Percentiles rank a stretch among this genome's conserved stretches.
Evolutionary conservation across 805 yeast genomes (phyloP).

Genomic region (Yamadazyma paraphyllophila): DNA sequence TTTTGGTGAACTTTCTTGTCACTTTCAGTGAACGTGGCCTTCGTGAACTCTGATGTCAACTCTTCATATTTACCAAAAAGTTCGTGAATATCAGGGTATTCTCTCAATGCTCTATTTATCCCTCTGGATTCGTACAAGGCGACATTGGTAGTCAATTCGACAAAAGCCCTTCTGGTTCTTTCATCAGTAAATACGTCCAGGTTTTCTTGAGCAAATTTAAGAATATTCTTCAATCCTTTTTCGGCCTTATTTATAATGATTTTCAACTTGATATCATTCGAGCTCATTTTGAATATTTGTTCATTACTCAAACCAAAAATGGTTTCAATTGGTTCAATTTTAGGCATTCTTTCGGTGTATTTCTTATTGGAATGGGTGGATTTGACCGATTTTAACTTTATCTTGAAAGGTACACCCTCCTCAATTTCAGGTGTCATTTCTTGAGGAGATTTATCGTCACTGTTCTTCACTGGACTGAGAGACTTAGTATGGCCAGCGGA

Average conservation of each 20-base stretch:
- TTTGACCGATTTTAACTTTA: constrained; percentile 25
- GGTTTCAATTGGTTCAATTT: constrained; percentile 31
- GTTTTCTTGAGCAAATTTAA: constrained; percentile 6
- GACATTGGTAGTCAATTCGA: constrained; percentile 30
- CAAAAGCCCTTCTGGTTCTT: constrained; percentile 19
- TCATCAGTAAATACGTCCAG: constrained; percentile 8
- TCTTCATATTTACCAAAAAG: constrained; percentile 29
- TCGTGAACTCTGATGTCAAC: constrained; percentile 30
- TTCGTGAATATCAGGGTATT: constrained; percentile 25
- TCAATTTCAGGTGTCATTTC: neutral
- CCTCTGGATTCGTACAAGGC: constrained; percentile 38
- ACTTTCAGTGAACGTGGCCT: constrained; percentile 35
- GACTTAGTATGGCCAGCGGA: too few species aligned
- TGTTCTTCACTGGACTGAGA: too few species aligned
- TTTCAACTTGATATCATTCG: constrained; percentile 38
- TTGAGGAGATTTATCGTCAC: neutral
- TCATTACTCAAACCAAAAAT: constrained; percentile 36
- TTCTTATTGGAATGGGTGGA: constrained; percentile 20
- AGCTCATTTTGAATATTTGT: constrained; percentile 30
- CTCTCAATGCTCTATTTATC: constrained; percentile 24
- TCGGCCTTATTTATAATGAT: constrained; percentile 31
- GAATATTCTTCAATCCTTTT: constrained; percentile 7
- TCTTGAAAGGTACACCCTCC: constrained; percentile 1
- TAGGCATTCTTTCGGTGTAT: constrained; percentile 28
- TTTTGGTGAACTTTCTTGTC: constrained; percentile 33